Percentiles rank a stretch among this genome's conserved stretches.
phyloP scores from a whole-genome alignment of 2,329 filamentous ascomycete species.

The Aspergillus japonicus region DNA sequence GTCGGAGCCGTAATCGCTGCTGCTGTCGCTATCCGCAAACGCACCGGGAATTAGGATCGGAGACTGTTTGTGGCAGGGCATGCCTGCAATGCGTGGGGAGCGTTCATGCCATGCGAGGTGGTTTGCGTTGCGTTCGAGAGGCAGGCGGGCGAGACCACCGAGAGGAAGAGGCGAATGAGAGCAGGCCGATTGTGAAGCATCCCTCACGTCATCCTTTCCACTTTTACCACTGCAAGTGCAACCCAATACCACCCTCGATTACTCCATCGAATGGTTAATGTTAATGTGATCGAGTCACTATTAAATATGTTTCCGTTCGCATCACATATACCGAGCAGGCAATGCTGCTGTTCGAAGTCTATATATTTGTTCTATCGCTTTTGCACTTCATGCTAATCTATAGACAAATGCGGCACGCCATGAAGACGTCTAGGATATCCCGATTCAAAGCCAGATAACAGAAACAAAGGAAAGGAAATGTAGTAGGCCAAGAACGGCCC shows the following conservation, averaged over 20 bases:
- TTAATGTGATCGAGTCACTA: not conserved
- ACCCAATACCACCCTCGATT: not conserved
- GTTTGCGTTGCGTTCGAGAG: not conserved
- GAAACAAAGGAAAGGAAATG: not conserved
- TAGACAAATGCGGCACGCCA: slow-evolving; percentile 7
- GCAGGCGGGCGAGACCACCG: not conserved
- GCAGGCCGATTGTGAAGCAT: not conserved
- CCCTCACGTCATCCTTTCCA: slow-evolving; percentile 8
- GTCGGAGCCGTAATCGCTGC: slow-evolving; percentile 65
- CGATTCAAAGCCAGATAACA: not conserved
- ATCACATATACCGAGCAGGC: not conserved
- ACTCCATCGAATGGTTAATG: not conserved
- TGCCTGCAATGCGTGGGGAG: slow-evolving; percentile 26
- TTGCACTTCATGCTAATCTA: slow-evolving; percentile 11
- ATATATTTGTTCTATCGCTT: slow-evolving; percentile 1
- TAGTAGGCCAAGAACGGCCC: not conserved
- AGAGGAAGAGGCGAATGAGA: not conserved
- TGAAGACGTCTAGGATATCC: not conserved
- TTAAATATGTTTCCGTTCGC: not conserved
- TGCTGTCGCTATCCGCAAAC: slow-evolving; percentile 16
- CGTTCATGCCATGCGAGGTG: slow-evolving; percentile 20
- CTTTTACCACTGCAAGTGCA: not conserved
- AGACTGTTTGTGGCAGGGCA: slow-evolving; percentile 29
- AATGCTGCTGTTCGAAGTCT: slow-evolving; percentile 4
- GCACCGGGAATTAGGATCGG: slow-evolving; percentile 21